These are phyloP conservation scores for Posidonia australis DNA, from an alignment of 106 monocot species.

Conservation along the genomic window DNA sequence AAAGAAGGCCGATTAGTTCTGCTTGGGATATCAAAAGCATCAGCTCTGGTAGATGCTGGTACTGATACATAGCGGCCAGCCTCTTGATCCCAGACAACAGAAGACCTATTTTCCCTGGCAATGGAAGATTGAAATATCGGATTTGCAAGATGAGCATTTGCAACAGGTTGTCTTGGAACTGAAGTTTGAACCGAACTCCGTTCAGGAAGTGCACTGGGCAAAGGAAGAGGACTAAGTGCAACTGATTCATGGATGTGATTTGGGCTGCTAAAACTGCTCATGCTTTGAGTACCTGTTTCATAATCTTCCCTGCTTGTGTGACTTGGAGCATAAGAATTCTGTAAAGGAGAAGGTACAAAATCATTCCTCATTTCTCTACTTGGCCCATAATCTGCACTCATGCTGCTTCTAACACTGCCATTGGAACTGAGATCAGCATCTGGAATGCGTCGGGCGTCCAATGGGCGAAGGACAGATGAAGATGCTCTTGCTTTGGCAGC, in stretches of 20 bases:
- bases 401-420: constrained; percentile 66
- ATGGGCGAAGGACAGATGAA: constrained; percentile 82
- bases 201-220: constrained; percentile 11
- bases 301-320: constrained; percentile 73
- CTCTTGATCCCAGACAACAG: constrained; percentile 94
- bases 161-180: constrained; percentile 24
- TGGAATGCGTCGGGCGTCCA: constrained; percentile 28
- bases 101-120: constrained; percentile 44
- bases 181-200: constrained; percentile 13
- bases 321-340: constrained; percentile 59
- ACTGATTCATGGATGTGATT: constrained; percentile 30
- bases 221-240: constrained; percentile 20
- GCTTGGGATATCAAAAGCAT: constrained; percentile 10
- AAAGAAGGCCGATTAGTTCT: constrained; percentile 15
- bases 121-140: constrained; percentile 58
- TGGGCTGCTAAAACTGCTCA: constrained; percentile 82
- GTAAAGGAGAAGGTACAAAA: constrained; percentile 36
- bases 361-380: constrained; percentile 34
- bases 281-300: constrained; percentile 53
- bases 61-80: constrained; percentile 87
- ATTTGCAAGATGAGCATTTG: constrained; percentile 31
- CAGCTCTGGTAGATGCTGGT: constrained; percentile 27
- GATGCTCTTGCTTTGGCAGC: constrained; percentile 90
- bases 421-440: constrained; percentile 40
- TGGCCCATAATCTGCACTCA: constrained; percentile 43